These are phyloP conservation scores for Podaxis mareebaensis DNA, from an alignment of 768 basidiomycete species.

Conservation along the genomic window DNA sequence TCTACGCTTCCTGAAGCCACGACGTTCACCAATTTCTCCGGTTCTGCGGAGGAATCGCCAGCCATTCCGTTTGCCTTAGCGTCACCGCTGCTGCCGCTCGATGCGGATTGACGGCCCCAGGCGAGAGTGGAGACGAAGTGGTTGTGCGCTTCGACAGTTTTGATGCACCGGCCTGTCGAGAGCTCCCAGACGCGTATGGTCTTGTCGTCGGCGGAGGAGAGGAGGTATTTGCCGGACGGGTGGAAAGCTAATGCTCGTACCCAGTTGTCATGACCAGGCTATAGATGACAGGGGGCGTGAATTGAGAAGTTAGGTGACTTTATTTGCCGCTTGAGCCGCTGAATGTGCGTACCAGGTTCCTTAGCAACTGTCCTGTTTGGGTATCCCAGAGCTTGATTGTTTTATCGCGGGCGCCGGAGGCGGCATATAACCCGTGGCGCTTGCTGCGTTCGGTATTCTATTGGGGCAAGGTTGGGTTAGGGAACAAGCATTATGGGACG, in stretches of 20 bases:
- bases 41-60: constrained; percentile 33
- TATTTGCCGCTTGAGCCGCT: not conserved
- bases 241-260: constrained; percentile 87
- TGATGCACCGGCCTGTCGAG: constrained; percentile 79
- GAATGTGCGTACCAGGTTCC: constrained; percentile 59
- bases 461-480: not conserved
- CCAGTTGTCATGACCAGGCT: constrained; percentile 90
- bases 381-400: constrained; percentile 91
- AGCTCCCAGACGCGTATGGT: constrained; percentile 91
- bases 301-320: constrained; percentile 1
- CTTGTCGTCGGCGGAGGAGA: constrained; percentile 93
- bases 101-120: constrained; percentile 67
- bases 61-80: constrained; percentile 36
- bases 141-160: constrained; percentile 84
- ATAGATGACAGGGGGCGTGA: constrained; percentile 13
- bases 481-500: constrained; percentile 5
- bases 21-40: constrained; percentile 67
- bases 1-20: constrained; percentile 71
- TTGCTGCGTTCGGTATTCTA: constrained; percentile 55
- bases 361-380: constrained; percentile 76
- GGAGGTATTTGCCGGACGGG: constrained; percentile 83
- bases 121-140: constrained; percentile 82
- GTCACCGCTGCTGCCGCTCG: constrained; percentile 35
- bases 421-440: constrained; percentile 60
- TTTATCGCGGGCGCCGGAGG: constrained; percentile 89